Base-by-base conservation (phyloP, 2,329 filamentous ascomycete species). In the Colletotrichum lentis region DNA sequence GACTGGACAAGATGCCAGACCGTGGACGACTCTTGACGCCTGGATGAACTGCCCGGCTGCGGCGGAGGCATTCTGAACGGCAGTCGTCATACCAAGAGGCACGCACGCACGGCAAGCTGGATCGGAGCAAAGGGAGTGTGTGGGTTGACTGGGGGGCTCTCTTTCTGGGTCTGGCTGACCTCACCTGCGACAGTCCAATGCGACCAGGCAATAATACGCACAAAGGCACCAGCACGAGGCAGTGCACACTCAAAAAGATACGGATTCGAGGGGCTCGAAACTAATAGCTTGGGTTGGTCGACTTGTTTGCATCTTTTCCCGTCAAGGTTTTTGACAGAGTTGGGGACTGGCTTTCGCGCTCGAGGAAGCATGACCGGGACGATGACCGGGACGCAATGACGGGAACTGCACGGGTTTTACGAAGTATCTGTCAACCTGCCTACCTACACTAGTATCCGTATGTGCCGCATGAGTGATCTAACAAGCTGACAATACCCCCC, bases 61-160 rank as follows among this genome's bases (percentile, higher is more conserved):
- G 54, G 59, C 61, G 65, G 65, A 44, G 54, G 39, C 22, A 31
- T 46, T 47, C 39, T 63, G 44, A 20, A 57, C 47, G 61, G 54
- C 54, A 64, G 16, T 64, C 61, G 61, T 64, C 61, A 68, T 68
- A 68, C 53, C 54, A 64, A 64, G 61, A 54, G 44, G 27, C 43
- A 16, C 27, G 60, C 64, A 64, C 46, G 46, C 54, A 59, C 65
- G 61, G 61, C 61, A 64, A 53, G 44, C 53, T 53, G 55, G 37
- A 46, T 64, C 54, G 61, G 61, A 44, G 65, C 31, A 64, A 64
- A 58, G 49, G 47, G 61, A 64, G 61, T n/a, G n/a, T 37, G 62
- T 37, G 65, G 65, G 47, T 63, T 59, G 47, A n/a, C 53, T 54
- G 64, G 64, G 64, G 59, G 52, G 31, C 31, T 35, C 31, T 35